Base-by-base conservation (phyloP, 805 yeast species). In the Saturnispora mendoncae region DNA sequence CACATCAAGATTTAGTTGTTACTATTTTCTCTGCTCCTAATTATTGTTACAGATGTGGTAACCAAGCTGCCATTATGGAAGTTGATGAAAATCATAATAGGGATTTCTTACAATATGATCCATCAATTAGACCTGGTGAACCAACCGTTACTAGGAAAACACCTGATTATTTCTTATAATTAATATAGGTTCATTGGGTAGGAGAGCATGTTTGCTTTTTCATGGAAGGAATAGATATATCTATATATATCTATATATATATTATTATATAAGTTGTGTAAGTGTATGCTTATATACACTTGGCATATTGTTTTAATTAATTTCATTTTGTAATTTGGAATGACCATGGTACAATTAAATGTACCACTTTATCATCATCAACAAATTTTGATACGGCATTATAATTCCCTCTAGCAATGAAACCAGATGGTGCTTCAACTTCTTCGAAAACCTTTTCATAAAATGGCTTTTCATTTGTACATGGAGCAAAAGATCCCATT, bases 1-100 rank as follows among this genome's bases (percentile, higher is more conserved):
- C 90, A 30, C 96, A 88, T 66, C 94, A 84, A 62, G 94, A 88
- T 66, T 74, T 78, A 46, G 97, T 88, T 35, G 97, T 88, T 32
- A 88, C 97, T 25, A 86, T 88, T 43, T 88, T 87, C 61, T 76
- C 86, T 46, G 97, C 97, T 23, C 97, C 97, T 46, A 88, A 88
- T 64, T 88, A 88, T 63, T 88, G 97, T 66, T 88, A 88, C 64
- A 75, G 97, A 67, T 88, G 97, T 68, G 97, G 97, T 55, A 88
- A 88, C 66, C 95, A 86, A 68, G 97, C 97, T 33, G 96, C 96
- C 29, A 85, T 88, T 52, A 88, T 88, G 97, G 96, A 88, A 66
- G 95, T 88, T 47, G 96, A 88, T 62, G 97, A 88, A 63, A 82
- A 80, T 60, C 90, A 85, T 64, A 80, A 84, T 62, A 80, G 84